phyloP scores from a whole-genome alignment of 495 filamentous ascomycete genomes.

The Hypomontagnella submonticulosa region DNA sequence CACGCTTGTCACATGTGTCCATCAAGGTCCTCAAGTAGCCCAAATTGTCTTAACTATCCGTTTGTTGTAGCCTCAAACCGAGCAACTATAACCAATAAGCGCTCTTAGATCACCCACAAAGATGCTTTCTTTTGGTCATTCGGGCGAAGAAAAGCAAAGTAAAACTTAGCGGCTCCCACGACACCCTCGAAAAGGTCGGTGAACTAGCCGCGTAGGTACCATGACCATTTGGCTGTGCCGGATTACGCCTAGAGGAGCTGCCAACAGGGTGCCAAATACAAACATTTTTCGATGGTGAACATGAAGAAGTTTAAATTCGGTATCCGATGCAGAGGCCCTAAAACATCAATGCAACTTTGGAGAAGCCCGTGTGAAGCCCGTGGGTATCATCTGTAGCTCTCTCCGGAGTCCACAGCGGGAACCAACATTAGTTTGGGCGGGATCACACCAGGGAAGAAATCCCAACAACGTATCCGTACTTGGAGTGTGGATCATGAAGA shows the following conservation, averaged over 20 bases:
- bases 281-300: too few relatives aligned
- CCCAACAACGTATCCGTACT: conserved; percentile 11
- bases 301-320: too few relatives aligned
- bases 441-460: neutral
- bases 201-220: conserved; percentile 1
- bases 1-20: conserved; percentile 20
- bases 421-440: conserved; percentile 19
- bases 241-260: neutral
- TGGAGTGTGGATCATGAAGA: conserved; percentile 12
- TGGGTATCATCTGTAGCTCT: conserved; percentile 18
- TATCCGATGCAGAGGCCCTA: conserved; percentile 1
- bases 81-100: conserved; percentile 9
- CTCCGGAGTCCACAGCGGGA: conserved; percentile 28
- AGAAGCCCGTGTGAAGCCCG: neutral
- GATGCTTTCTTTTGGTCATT: conserved; percentile 14
- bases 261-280: neutral
- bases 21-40: conserved; percentile 31
- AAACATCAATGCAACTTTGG: conserved; percentile 8
- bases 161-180: conserved; percentile 9
- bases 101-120: neutral
- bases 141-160: conserved; percentile 10
- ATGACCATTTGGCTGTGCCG: conserved; percentile 4
- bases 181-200: conserved; percentile 5
- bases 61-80: conserved; percentile 8
- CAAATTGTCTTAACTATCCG: conserved; percentile 10